Base-by-base conservation (phyloP, 192 early-diverging fungal species). In the Backusella liffmaniae region DNA sequence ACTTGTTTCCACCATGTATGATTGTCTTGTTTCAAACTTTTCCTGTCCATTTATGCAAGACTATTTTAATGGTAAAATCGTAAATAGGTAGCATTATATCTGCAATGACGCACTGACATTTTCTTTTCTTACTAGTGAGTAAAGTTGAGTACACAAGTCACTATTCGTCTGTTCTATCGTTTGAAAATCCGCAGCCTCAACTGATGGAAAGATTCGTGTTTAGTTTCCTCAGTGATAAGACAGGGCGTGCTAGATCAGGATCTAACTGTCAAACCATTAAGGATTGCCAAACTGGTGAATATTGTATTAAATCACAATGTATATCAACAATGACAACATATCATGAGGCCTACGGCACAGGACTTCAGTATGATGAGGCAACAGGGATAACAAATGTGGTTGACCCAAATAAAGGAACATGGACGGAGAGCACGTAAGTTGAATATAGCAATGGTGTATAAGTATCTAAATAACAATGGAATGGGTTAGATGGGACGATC, bases 11-110 rank as follows among this genome's bases (percentile, higher is more conserved):
- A 74, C 84, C 30, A 68, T 94, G 65, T 79, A 92, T 53, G 79
- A 81, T 13, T 95, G 94, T 70, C 78, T 94, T 72, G 85, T 91
- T 0, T 42, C 74, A n/a, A 94, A 94, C 74, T 84, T 88, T 42
- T 88, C 90, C 0, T 95, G 94, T 73, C 74, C 86, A 2, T 83
- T 85, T 18, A 74, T 86, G 46, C 67, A 86, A 39, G 23, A 73
- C 4, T 89, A 85, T 69, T 83, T 83, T 35, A 86, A 84, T 73
- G 80, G 84, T 89, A 79, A 73, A 66, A 5, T 77, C 5, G 26
- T 49, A 12, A 12, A 2, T 32, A 32, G 2, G 32, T 32, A 32
- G 32, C 32, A 32, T 32, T 75, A 23, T 30, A n/a, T 44, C 23
- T 29, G 3, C 12, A 62, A 62, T 62, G 18, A 4, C 4, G 12